Evolutionary conservation across 805 yeast species (phyloP).

Genomic region (Wickerhamiella slavikovae): DNA sequence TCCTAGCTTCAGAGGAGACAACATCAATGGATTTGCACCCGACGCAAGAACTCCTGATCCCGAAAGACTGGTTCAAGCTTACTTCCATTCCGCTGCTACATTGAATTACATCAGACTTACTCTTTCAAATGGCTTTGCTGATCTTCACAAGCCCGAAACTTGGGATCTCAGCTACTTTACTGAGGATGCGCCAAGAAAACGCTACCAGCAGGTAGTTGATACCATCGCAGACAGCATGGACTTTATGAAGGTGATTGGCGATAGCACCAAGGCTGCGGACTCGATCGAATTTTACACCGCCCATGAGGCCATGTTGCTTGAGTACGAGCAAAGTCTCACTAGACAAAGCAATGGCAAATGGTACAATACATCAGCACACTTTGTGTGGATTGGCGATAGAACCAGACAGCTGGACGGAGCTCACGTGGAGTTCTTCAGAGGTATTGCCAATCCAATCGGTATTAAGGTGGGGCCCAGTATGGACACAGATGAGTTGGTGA

Average conservation of each 20-base stretch:
- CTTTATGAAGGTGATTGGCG: slow-evolving; percentile 23
- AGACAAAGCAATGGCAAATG: slow-evolving; percentile 13
- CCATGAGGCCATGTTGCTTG: slow-evolving; percentile 23
- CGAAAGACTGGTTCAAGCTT: slow-evolving; percentile 21
- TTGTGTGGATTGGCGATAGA: slow-evolving; percentile 26
- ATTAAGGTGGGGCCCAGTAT: slow-evolving; percentile 26
- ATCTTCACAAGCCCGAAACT: slow-evolving; percentile 20
- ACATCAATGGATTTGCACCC: slow-evolving; percentile 23
- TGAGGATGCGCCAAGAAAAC: slow-evolving; percentile 17
- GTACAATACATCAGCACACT: slow-evolving; percentile 24
- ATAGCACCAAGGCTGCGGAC: slow-evolving; percentile 12
- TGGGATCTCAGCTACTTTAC: slow-evolving; percentile 24
- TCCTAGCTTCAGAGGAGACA: slow-evolving; percentile 25
- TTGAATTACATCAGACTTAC: slow-evolving; percentile 21
- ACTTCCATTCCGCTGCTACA: slow-evolving; percentile 26
- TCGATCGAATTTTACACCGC: slow-evolving; percentile 22
- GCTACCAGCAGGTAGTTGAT: slow-evolving; percentile 21
- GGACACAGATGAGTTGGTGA: slow-evolving; percentile 19
- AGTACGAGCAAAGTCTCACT: slow-evolving; percentile 23
- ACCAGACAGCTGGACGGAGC: slow-evolving; percentile 25
- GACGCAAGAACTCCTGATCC: slow-evolving; percentile 23
- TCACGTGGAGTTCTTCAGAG: slow-evolving; percentile 26
- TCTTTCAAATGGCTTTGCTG: slow-evolving; percentile 22
- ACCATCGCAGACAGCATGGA: slow-evolving; percentile 19
- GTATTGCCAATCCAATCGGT: slow-evolving; percentile 23